Conservation (phyloP, 306 rosid genomes). For the Luffa acutangula region DNA sequence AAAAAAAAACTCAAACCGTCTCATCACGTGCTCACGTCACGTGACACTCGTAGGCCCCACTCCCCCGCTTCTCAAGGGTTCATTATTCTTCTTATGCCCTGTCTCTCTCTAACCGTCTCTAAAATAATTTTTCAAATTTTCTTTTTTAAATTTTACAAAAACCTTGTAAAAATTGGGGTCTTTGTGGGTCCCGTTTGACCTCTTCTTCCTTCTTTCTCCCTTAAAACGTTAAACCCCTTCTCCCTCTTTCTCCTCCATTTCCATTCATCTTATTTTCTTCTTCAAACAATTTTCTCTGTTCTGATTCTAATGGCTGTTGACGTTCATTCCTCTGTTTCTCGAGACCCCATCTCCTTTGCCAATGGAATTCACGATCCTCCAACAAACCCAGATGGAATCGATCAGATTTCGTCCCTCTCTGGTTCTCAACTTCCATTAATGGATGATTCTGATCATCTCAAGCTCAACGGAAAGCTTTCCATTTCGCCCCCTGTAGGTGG, state of each 20-base stretch:
- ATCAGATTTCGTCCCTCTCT: neutral
- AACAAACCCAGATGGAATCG: neutral
- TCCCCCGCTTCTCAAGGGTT: neutral
- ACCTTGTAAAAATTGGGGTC: neutral
- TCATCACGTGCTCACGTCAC: neutral
- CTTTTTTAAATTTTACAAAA: neutral
- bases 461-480: neutral
- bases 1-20: neutral
- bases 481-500: neutral
- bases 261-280: neutral
- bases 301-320: neutral
- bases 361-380: neutral
- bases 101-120: neutral
- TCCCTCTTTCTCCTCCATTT: neutral
- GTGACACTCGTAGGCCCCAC: neutral
- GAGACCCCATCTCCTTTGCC: neutral
- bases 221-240: neutral
- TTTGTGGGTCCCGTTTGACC: slow-evolving; percentile 14
- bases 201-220: slow-evolving; percentile 12
- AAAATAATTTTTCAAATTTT: neutral
- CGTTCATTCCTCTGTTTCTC: slow-evolving; percentile 1
- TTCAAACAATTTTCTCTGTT: neutral
- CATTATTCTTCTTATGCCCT: neutral
- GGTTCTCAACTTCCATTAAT: neutral
- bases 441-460: neutral